Conservation (phyloP, 306 rosid genomes). For the Heteromeles arbutifolia region DNA sequence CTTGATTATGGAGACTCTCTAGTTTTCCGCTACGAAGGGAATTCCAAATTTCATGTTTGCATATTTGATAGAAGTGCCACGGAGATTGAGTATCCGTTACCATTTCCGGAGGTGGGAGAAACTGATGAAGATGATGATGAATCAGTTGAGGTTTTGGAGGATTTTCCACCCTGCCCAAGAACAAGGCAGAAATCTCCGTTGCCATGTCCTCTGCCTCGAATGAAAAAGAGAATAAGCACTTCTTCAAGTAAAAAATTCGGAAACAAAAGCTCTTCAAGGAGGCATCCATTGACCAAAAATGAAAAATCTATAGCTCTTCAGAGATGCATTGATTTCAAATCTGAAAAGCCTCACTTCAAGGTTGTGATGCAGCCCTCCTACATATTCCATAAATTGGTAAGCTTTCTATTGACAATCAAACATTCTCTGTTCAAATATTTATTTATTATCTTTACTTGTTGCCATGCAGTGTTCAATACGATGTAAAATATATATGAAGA, state of each 20-base stretch:
- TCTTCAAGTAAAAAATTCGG: no score
- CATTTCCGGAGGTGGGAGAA: neutral
- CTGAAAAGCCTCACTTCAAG: conserved; percentile 1
- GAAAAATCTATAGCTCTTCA: conserved; percentile 9
- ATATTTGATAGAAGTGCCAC: conserved; percentile 10
- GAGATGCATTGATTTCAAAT: neutral
- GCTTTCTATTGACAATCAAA: neutral
- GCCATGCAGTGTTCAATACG: no score
- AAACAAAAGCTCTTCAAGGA: neutral
- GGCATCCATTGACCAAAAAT: neutral
- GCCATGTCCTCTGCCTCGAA: neutral
- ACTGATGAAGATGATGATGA: neutral
- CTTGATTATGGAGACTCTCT: neutral
- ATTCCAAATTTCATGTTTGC: conserved; percentile 4
- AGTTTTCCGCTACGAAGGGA: conserved; percentile 3
- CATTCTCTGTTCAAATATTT: no score
- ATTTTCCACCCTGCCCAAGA: neutral
- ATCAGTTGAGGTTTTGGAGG: neutral
- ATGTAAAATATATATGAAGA: no score
- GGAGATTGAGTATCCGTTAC: conserved; percentile 10
- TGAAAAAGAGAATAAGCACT: neutral
- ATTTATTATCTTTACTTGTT: neutral
- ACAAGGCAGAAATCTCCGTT: neutral
- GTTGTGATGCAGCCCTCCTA: conserved; percentile 10
- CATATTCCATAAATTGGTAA: neutral